A percentile compares a stretch with the other conserved stretches of the same genome.
phyloP scores from a whole-genome alignment of 352 stramenopile genomes.

The Phytophthora sp. region DNA sequence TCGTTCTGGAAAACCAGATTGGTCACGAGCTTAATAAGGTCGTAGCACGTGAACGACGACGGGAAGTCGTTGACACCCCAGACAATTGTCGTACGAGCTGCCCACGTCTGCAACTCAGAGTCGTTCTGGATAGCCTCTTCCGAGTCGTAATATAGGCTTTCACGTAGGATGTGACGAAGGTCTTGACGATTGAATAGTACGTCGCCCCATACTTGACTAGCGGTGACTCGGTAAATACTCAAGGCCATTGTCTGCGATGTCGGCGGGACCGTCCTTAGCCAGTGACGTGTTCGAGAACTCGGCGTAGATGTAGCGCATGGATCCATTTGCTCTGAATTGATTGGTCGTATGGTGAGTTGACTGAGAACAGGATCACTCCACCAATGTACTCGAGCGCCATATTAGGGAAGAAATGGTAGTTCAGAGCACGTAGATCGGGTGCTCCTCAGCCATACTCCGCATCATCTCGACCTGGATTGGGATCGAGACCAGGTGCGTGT shows the following conservation, averaged over 20 bases:
- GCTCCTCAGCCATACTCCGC: slow-evolving; percentile 37
- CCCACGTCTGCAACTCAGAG: slow-evolving; percentile 52
- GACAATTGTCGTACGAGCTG: slow-evolving; percentile 24
- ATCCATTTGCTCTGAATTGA: slow-evolving; percentile 41
- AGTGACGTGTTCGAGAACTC: slow-evolving; percentile 32
- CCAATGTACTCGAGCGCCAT: slow-evolving; percentile 42
- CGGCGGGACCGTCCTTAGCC: slow-evolving; percentile 20
- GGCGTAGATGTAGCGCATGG: slow-evolving; percentile 37
- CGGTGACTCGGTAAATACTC: slow-evolving; percentile 34
- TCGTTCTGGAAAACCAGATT: slow-evolving; percentile 42
- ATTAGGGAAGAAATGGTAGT: slow-evolving; percentile 44
- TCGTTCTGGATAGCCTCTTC: slow-evolving; percentile 34
- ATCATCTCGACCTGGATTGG: slow-evolving; percentile 56
- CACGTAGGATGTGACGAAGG: slow-evolving; percentile 42
- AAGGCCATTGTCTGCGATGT: slow-evolving; percentile 22
- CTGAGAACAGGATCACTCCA: slow-evolving; percentile 23
- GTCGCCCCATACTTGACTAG: slow-evolving; percentile 38
- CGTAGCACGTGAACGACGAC: slow-evolving; percentile 15
- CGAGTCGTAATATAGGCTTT: slow-evolving; percentile 40
- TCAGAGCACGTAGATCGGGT: slow-evolving; percentile 49
- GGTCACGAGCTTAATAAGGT: slow-evolving; percentile 36
- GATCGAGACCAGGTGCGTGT: slow-evolving; percentile 39
- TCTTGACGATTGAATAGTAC: slow-evolving; percentile 36
- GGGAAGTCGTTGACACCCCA: slow-evolving; percentile 41
- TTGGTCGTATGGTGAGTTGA: slow-evolving; percentile 34